Evolutionary conservation across 345 rosid genomes (phyloP).

Genomic region (Boechera retrofracta): DNA sequence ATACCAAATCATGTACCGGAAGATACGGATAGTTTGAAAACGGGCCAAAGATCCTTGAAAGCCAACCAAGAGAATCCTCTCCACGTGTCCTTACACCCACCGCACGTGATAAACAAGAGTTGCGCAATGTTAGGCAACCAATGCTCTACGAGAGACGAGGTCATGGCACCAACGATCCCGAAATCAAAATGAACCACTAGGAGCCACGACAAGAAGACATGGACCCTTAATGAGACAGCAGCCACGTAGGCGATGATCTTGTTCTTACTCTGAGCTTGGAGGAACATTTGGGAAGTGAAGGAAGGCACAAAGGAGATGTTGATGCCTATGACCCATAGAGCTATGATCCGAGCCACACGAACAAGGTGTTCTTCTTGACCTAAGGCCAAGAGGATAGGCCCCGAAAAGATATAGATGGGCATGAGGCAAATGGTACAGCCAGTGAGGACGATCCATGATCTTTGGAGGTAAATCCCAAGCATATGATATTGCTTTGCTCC

Average conservation of each 20-base stretch:
- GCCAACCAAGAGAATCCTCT: constrained; percentile 63
- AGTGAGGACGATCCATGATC: constrained; percentile 71
- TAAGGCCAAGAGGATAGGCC: constrained; percentile 53
- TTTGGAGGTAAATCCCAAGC: constrained; percentile 79
- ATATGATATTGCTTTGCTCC: constrained; percentile 76
- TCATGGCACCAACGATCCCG: constrained; percentile 38
- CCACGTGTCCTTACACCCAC: constrained; percentile 73
- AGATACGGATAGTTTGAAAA: constrained; percentile 51
- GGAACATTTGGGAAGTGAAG: constrained; percentile 46
- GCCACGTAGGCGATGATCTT: constrained; percentile 51
- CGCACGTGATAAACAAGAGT: constrained; percentile 46
- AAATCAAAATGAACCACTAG: constrained; percentile 24
- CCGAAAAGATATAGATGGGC: constrained; percentile 59
- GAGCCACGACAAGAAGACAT: constrained; percentile 48
- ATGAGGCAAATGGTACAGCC: constrained; percentile 46
- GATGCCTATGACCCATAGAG: constrained; percentile 60
- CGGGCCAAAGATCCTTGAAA: constrained; percentile 57
- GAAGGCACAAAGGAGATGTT: constrained; percentile 47
- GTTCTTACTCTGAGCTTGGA: constrained; percentile 47
- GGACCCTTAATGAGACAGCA: constrained; percentile 46
- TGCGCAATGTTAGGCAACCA: constrained; percentile 45
- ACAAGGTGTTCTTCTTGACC: constrained; percentile 63
- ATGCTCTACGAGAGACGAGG: constrained; percentile 15
- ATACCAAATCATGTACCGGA: constrained; percentile 73
- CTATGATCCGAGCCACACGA: constrained; percentile 49